Evolutionary conservation across 2,329 filamentous ascomycete species (phyloP).

Genomic region (Aureobasidium mangrovei): DNA sequence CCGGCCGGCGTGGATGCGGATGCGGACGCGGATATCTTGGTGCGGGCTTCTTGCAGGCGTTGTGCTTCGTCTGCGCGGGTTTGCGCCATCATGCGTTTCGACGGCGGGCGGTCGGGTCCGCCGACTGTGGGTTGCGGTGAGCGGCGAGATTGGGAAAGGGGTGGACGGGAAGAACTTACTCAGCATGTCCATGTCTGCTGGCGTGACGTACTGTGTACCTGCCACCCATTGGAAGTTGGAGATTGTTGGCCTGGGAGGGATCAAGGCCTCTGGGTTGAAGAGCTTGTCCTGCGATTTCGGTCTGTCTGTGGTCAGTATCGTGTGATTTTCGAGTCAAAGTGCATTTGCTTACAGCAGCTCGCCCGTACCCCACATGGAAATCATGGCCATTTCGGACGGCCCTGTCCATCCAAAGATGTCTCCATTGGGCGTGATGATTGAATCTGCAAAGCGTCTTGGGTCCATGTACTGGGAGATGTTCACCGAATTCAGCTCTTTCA

Average conservation of each 20-base stretch:
- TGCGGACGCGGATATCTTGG: conserved; percentile 28
- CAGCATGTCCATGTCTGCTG: conserved; percentile 77
- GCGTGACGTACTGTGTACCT: conserved; percentile 83
- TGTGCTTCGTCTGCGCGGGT: conserved; percentile 62
- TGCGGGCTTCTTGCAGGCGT: conserved; percentile 27
- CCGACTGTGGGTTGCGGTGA: conserved; percentile 43
- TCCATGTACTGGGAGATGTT: conserved; percentile 62
- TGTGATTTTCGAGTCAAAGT: background rate
- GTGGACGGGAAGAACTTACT: conserved; percentile 28
- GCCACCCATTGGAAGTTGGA: conserved; percentile 95
- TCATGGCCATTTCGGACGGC: conserved; percentile 71
- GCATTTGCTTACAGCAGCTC: conserved; percentile 37
- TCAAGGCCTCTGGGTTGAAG: conserved; percentile 63
- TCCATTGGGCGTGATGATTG: conserved; percentile 66
- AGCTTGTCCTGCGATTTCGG: conserved; percentile 57
- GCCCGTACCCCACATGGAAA: conserved; percentile 79
- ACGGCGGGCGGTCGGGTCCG: conserved; percentile 77
- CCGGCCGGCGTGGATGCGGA: conserved; percentile 18
- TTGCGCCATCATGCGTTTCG: conserved; percentile 78
- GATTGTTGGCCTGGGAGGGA: conserved; percentile 81
- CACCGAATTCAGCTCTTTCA: conserved; percentile 71
- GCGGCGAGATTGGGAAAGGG: conserved; percentile 26
- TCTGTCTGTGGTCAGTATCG: conserved; percentile 15
- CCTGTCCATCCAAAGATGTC: conserved; percentile 83
- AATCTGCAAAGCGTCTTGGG: conserved; percentile 57